Conservation (phyloP, 257 asterid genomes). For the Coffea canephora region DNA sequence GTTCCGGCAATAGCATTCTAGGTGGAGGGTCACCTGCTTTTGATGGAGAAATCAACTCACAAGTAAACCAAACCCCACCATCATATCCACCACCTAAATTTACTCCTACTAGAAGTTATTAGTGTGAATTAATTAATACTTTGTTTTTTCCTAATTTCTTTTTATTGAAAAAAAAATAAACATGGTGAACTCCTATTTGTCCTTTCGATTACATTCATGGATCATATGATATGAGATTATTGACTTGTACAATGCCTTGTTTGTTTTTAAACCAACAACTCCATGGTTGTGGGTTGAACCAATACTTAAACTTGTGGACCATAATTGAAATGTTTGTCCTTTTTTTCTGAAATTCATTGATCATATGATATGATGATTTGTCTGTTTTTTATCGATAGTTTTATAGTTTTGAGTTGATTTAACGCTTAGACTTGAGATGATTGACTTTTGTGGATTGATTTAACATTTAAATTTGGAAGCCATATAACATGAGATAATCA, state of each 20-base stretch:
- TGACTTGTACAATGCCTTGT: no score
- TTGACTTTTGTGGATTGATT: no score
- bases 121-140: background rate
- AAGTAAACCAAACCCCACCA: slow-evolving; percentile 21
- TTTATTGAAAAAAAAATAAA: background rate
- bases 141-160: background rate
- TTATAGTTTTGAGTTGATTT: no score
- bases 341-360: no score
- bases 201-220: background rate
- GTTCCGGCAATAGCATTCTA: slow-evolving; percentile 31
- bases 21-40: slow-evolving; percentile 21
- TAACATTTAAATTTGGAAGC: background rate
- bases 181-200: background rate
- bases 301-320: no score
- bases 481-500: no score
- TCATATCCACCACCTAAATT: slow-evolving; percentile 17
- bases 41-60: slow-evolving; percentile 30
- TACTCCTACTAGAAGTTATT: background rate
- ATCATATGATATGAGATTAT: background rate
- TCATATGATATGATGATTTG: no score
- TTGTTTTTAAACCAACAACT: no score
- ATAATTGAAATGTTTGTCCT: no score
- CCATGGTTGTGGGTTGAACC: no score
- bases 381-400: no score
- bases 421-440: background rate